A percentile compares a stretch with the other conserved stretches of the same genome.
phyloP scores from a whole-genome alignment of 2,329 filamentous ascomycete species.

The Zymoseptoria brevis region DNA sequence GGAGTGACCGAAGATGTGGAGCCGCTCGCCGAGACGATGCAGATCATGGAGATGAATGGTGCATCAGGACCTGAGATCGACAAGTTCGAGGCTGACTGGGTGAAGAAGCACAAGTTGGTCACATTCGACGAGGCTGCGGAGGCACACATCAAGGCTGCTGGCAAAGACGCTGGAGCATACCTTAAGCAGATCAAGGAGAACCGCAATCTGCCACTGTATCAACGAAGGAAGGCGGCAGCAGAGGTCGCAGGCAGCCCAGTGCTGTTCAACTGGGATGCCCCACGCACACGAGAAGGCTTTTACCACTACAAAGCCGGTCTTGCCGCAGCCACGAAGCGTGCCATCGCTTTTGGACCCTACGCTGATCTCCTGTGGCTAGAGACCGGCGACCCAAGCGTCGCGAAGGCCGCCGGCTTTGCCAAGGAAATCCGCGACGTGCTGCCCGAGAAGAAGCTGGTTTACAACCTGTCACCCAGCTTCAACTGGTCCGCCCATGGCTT shows the following conservation, averaged over 20 bases:
- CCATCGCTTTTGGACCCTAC: constrained; percentile 82
- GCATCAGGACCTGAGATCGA: constrained; percentile 75
- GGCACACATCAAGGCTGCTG: constrained; percentile 29
- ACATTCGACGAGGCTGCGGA: constrained; percentile 75
- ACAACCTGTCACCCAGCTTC: constrained; percentile 94
- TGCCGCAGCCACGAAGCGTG: constrained; percentile 81
- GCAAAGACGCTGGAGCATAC: constrained; percentile 23
- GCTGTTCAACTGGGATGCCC: constrained; percentile 83
- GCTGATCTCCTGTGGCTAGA: constrained; percentile 97
- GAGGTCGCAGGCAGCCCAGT: constrained; percentile 60
- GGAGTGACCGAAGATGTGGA: constrained; percentile 72
- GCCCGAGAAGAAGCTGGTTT: constrained; percentile 83
- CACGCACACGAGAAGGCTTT: constrained; percentile 85
- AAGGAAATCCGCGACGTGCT: constrained; percentile 61
- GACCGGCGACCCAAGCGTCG: constrained; percentile 79
- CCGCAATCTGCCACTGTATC: constrained; percentile 67
- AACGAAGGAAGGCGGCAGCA: constrained; percentile 64
- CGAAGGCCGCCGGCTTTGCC: constrained; percentile 67
- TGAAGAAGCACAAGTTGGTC: constrained; percentile 74
- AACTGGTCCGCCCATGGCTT: constrained; percentile 99
- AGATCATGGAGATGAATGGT: constrained; percentile 78
- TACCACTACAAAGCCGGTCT: constrained; percentile 86
- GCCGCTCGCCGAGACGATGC: constrained; percentile 78
- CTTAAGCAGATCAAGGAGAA: constrained; percentile 41
- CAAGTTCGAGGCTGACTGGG: constrained; percentile 77